Conservation (phyloP, 306 rosid species). For the Medicago ruthenica region DNA sequence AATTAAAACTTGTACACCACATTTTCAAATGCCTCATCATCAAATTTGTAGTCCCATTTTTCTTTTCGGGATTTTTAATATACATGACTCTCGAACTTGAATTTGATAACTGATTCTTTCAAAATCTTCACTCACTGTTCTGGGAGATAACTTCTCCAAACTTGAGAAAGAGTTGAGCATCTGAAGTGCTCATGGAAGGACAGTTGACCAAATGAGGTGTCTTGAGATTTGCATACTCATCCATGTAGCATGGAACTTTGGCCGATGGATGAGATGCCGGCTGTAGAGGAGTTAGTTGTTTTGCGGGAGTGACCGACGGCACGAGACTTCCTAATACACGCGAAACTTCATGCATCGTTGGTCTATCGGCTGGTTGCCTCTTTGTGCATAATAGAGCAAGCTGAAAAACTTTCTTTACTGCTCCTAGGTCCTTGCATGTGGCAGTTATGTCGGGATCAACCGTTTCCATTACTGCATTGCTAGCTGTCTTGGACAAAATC, state of each 20-base stretch:
- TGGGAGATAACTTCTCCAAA: slow-evolving; percentile 95
- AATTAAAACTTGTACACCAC: slow-evolving; percentile 25
- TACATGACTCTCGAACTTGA: slow-evolving; percentile 23
- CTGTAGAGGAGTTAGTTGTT: slow-evolving; percentile 32
- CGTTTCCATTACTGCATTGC: slow-evolving; percentile 92
- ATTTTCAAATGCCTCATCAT: slow-evolving; percentile 13
- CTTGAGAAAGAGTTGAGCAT: slow-evolving; percentile 87
- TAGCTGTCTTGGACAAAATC: slow-evolving; percentile 87
- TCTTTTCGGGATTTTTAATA: background rate
- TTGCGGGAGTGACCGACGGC: slow-evolving; percentile 41
- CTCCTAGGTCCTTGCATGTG: slow-evolving; percentile 83
- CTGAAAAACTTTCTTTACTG: slow-evolving; percentile 80
- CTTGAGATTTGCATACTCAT: slow-evolving; percentile 84
- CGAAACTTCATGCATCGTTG: slow-evolving; percentile 90
- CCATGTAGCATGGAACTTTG: slow-evolving; percentile 67
- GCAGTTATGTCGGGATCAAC: slow-evolving; percentile 79
- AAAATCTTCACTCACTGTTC: slow-evolving; percentile 61
- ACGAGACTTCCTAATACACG: slow-evolving; percentile 73
- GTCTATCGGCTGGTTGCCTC: slow-evolving; percentile 79
- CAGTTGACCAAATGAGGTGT: slow-evolving; percentile 75
- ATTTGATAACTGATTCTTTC: background rate
- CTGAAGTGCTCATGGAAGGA: slow-evolving; percentile 90
- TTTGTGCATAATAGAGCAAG: slow-evolving; percentile 88
- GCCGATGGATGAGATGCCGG: slow-evolving; percentile 52
- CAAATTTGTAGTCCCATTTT: background rate